Evolutionary conservation across 2,329 filamentous ascomycete genomes (phyloP).

Genomic region (Aureobasidium pullulans): DNA sequence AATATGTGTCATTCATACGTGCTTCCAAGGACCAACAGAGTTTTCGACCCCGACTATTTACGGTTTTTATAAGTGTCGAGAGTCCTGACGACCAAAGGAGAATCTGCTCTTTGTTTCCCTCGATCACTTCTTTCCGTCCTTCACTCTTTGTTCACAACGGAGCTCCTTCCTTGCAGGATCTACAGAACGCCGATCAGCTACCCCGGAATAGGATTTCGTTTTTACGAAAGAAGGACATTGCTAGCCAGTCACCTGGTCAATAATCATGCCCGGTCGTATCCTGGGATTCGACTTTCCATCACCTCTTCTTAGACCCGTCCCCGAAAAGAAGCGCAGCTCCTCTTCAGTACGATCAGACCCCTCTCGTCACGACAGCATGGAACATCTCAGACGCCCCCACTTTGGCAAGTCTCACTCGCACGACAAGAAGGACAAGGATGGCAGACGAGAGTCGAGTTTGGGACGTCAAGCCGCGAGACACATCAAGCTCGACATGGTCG

Average conservation of each 20-base stretch:
- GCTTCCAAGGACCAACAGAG: not conserved
- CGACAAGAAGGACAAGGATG: slow-evolving; percentile 21
- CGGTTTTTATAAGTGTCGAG: not conserved
- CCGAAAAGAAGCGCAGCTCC: slow-evolving; percentile 17
- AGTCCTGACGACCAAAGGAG: not conserved
- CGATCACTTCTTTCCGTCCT: not conserved
- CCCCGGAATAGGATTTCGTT: not conserved
- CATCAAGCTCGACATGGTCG: slow-evolving; percentile 51
- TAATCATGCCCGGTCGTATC: slow-evolving; percentile 26
- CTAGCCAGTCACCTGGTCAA: not conserved
- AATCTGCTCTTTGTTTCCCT: slow-evolving; percentile 1
- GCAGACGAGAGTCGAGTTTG: slow-evolving; percentile 10
- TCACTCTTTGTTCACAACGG: not conserved
- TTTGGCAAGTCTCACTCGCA: slow-evolving; percentile 19
- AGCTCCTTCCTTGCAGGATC: not conserved
- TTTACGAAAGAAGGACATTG: not conserved
- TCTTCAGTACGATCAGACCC: slow-evolving; percentile 12
- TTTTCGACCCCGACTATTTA: slow-evolving; percentile 10
- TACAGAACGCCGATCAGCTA: not conserved
- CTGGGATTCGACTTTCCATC: slow-evolving; percentile 26
- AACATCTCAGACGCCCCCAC: slow-evolving; percentile 28
- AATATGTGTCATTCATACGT: not conserved
- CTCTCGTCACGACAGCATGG: slow-evolving; percentile 25
- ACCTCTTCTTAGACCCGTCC: slow-evolving; percentile 15
- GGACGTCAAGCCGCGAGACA: slow-evolving; percentile 31